Evolutionary conservation across 495 filamentous ascomycete genomes (phyloP).

Genomic region (Aspergillus sparsus): DNA sequence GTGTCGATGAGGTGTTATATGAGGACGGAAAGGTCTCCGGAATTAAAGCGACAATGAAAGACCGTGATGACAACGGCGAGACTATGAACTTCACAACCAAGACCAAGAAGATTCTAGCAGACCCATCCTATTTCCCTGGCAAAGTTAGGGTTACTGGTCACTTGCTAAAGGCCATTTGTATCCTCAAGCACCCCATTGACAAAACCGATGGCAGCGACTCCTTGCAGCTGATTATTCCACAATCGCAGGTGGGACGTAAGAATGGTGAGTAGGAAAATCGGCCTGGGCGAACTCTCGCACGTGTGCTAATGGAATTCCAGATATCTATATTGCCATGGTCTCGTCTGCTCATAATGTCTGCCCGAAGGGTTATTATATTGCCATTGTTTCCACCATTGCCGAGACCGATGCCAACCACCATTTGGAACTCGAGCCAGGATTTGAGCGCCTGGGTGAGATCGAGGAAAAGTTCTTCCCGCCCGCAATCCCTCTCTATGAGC

Average conservation of each 20-base stretch:
- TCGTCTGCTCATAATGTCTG: constrained; percentile 97
- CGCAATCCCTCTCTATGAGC: constrained; percentile 91
- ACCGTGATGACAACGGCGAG: constrained; percentile 70
- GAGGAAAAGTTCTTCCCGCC: constrained; percentile 97
- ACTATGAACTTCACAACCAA: constrained; percentile 94
- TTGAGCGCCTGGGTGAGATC: constrained; percentile 89
- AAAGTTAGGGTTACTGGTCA: constrained; percentile 87
- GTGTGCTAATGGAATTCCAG: constrained; percentile 47
- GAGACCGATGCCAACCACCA: constrained; percentile 92
- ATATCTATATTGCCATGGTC: constrained; percentile 98
- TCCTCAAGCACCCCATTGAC: constrained; percentile 91
- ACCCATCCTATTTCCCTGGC: constrained; percentile 93
- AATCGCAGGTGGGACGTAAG: constrained; percentile 92
- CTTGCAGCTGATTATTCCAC: constrained; percentile 94
- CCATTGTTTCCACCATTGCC: constrained; percentile 96
- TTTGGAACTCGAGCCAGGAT: constrained; percentile 87
- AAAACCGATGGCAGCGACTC: constrained; percentile 88
- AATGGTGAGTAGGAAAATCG: constrained; percentile 63
- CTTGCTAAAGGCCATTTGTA: constrained; percentile 93
- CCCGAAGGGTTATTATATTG: constrained; percentile 98
- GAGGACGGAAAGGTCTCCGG: constrained; percentile 80
- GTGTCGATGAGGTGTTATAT: constrained; percentile 84
- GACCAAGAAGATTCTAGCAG: constrained; percentile 92
- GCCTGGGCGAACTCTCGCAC: not conserved
- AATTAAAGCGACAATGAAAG: constrained; percentile 96